A percentile compares a stretch with the other conserved stretches of the same genome.
These are phyloP conservation scores for Rhodotorula babjevae DNA, from an alignment of 768 basidiomycete species.

Conservation along the genomic window DNA sequence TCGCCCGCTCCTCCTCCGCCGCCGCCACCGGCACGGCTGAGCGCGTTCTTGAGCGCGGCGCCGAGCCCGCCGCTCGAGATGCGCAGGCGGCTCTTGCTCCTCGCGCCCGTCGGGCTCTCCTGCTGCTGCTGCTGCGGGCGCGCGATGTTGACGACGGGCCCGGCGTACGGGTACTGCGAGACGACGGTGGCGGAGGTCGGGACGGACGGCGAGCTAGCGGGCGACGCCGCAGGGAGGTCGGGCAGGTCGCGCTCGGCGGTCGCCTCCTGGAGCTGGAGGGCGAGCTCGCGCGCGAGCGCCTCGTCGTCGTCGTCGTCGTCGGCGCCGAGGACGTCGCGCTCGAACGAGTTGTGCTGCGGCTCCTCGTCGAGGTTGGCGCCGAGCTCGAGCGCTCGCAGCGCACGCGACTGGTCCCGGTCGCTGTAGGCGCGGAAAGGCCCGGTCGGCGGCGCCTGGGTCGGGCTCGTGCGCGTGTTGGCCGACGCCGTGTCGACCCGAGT, in stretches of 20 bases:
- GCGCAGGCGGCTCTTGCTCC: background rate
- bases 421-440: background rate
- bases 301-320: background rate
- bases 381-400: constrained; percentile 14
- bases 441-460: background rate
- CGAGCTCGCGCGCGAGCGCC: background rate
- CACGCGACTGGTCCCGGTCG: constrained; percentile 5
- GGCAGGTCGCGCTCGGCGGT: background rate
- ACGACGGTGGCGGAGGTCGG: no score
- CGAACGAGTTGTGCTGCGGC: background rate
- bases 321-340: no score
- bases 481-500: background rate
- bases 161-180: no score
- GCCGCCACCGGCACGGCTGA: background rate
- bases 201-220: background rate
- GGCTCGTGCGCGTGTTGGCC: background rate
- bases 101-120: background rate
- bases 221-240: background rate
- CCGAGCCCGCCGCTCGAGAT: constrained; percentile 22
- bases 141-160: no score
- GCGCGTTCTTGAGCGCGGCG: constrained; percentile 23
- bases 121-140: background rate
- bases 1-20: background rate
- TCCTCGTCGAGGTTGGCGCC: constrained; percentile 26
- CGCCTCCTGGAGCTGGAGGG: background rate